These are phyloP conservation scores for Nicotiana otophora DNA, from an alignment of 257 asterid genomes.

Conservation along the genomic window DNA sequence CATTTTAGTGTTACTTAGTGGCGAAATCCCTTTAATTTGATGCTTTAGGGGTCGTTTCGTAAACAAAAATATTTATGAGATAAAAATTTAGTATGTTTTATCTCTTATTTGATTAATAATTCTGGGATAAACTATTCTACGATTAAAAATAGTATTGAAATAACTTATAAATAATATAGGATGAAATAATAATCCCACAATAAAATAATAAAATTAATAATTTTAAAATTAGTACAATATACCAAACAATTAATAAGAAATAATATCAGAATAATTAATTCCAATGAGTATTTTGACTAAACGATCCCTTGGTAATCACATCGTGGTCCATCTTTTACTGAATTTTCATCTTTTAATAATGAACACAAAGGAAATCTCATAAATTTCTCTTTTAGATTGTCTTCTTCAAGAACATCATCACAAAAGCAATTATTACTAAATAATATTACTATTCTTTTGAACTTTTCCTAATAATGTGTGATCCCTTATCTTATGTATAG, in stretches of 20 bases:
- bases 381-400: not conserved
- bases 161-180: rapidly evolving
- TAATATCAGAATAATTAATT: too few species aligned
- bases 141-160: too few species aligned
- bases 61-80: too few species aligned
- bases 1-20: conserved; percentile 16
- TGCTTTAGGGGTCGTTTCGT: not conserved
- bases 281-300: too few species aligned
- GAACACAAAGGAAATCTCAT: not conserved
- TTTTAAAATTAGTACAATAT: too few species aligned
- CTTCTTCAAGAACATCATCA: conserved; percentile 6
- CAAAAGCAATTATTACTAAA: not conserved
- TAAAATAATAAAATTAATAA: too few species aligned
- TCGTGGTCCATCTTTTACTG: conserved; percentile 13
- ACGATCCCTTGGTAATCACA: conserved; percentile 10
- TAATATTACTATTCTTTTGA: not conserved
- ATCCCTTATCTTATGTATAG: not conserved
- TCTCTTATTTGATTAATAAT: too few species aligned
- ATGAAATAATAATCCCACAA: rapidly evolving
- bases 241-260: too few species aligned
- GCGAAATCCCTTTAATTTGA: conserved; percentile 7
- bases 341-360: conserved; percentile 7
- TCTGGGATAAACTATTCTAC: too few species aligned
- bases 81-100: too few species aligned
- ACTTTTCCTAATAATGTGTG: not conserved